These are phyloP conservation scores for Yamadazyma diddensiae DNA, from an alignment of 1,139 yeast species.

Conservation along the genomic window DNA sequence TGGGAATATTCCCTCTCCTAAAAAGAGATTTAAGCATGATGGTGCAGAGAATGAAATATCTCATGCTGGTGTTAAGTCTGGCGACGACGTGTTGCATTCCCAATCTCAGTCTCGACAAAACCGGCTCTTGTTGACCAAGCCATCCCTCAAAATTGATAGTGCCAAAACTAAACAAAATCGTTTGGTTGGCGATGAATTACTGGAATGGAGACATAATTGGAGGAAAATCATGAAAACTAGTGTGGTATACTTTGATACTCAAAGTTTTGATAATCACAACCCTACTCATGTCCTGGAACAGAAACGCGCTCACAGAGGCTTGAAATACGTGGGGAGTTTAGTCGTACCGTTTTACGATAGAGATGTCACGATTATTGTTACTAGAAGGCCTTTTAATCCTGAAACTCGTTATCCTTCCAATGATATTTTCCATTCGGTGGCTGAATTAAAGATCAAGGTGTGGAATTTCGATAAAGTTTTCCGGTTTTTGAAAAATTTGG, in stretches of 20 bases:
- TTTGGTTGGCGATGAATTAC: constrained; percentile 50
- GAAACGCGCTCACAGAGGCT: constrained; percentile 51
- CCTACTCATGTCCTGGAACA: constrained; percentile 45
- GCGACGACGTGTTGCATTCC: constrained; percentile 2
- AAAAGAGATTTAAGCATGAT: too few species aligned
- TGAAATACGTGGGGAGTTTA: constrained; percentile 60
- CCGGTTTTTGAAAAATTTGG: constrained; percentile 72
- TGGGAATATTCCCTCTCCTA: constrained; percentile 42
- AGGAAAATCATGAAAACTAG: constrained; percentile 69
- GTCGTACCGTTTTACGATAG: constrained; percentile 75
- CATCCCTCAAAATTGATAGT: constrained; percentile 5
- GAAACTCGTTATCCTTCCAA: constrained; percentile 35
- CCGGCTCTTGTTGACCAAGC: constrained; percentile 2
- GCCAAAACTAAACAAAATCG: constrained; percentile 18
- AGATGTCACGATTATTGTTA: constrained; percentile 77
- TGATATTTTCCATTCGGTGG: constrained; percentile 68
- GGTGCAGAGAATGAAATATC: too few species aligned
- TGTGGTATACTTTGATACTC: constrained; percentile 75
- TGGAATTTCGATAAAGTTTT: constrained; percentile 88
- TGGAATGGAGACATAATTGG: constrained; percentile 84
- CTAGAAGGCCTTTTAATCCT: constrained; percentile 44
- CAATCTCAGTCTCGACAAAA: constrained; percentile 7
- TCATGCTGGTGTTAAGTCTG: too few species aligned
- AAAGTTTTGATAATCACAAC: constrained; percentile 50
- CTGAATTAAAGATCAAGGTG: constrained; percentile 62